A percentile compares a stretch with the other conserved stretches of the same genome.
Evolutionary conservation across 2,329 filamentous ascomycete species (phyloP).

Genomic region (Didymella keratinophila): DNA sequence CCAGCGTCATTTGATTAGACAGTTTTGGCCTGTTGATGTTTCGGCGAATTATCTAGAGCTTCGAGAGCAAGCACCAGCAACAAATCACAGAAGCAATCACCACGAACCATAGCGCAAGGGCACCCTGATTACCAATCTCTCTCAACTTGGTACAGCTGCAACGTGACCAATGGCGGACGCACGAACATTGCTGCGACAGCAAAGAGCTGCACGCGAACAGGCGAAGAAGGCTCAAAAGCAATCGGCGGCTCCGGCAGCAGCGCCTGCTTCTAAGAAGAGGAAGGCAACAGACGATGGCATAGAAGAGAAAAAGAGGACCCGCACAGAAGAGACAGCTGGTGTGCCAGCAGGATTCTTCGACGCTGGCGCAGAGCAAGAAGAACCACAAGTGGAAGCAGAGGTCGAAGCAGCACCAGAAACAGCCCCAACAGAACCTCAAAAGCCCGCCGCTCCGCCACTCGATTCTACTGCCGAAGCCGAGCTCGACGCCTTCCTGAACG

Average conservation of each 20-base stretch:
- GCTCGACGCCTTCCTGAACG: constrained; percentile 64
- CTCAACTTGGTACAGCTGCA: neutral
- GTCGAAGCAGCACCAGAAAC: constrained; percentile 9
- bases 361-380: constrained; percentile 25
- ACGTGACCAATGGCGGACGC: constrained; percentile 47
- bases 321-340: constrained; percentile 42
- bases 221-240: constrained; percentile 41
- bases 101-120: neutral
- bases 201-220: constrained; percentile 49
- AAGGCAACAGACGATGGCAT: constrained; percentile 43
- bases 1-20: constrained; percentile 28
- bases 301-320: constrained; percentile 45
- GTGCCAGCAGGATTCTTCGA: constrained; percentile 51
- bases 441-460: constrained; percentile 21
- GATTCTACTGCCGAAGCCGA: constrained; percentile 43
- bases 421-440: constrained; percentile 16
- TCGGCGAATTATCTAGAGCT: constrained; percentile 7
- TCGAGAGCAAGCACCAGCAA: constrained; percentile 1
- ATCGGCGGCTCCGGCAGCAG: constrained; percentile 40
- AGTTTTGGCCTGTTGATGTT: constrained; percentile 12
- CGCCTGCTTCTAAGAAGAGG: constrained; percentile 45
- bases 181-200: constrained; percentile 49
- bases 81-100: neutral
- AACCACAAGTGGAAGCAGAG: constrained; percentile 13
- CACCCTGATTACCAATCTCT: neutral